Percentiles rank a stretch among this genome's conserved stretches.
phyloP scores from a whole-genome alignment of 2,329 filamentous ascomycete species.

The Fusarium equiseti region DNA sequence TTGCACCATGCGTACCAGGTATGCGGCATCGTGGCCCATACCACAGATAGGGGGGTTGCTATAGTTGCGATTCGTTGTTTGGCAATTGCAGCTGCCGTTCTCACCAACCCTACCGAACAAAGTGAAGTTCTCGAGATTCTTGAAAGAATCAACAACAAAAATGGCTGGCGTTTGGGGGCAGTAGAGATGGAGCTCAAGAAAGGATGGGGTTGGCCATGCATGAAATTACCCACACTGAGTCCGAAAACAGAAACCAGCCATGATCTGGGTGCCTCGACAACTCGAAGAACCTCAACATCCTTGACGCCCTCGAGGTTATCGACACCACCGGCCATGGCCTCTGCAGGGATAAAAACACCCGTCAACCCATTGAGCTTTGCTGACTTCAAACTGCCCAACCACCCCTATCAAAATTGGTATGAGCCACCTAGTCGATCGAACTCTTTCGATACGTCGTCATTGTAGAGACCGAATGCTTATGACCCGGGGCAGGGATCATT shows the following conservation, averaged over 20 bases:
- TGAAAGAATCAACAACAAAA: conserved; percentile 78
- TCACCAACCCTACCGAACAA: conserved; percentile 78
- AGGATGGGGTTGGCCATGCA: conserved; percentile 77
- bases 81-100: conserved; percentile 79
- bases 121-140: conserved; percentile 84
- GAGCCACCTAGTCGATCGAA: conserved; percentile 72
- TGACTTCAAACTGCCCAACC: conserved; percentile 81
- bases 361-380: conserved; percentile 80
- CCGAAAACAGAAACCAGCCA: conserved; percentile 24
- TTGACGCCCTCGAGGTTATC: conserved; percentile 32
- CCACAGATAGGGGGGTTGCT: conserved; percentile 82
- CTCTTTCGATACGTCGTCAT: conserved; percentile 33
- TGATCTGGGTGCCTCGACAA: conserved; percentile 2
- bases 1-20: conserved; percentile 84
- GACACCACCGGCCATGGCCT: conserved; percentile 46
- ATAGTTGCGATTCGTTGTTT: conserved; percentile 84
- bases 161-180: conserved; percentile 81
- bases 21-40: conserved; percentile 89
- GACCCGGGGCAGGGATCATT: conserved; percentile 2
- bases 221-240: conserved; percentile 21
- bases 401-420: conserved; percentile 86
- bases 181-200: conserved; percentile 79
- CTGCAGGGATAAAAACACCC: conserved; percentile 53
- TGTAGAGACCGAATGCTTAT: neutral
- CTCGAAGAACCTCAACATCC: conserved; percentile 23